Evolutionary conservation across 2,329 filamentous ascomycete species (phyloP).

Genomic region (Microcyclospora tardicrescens): DNA sequence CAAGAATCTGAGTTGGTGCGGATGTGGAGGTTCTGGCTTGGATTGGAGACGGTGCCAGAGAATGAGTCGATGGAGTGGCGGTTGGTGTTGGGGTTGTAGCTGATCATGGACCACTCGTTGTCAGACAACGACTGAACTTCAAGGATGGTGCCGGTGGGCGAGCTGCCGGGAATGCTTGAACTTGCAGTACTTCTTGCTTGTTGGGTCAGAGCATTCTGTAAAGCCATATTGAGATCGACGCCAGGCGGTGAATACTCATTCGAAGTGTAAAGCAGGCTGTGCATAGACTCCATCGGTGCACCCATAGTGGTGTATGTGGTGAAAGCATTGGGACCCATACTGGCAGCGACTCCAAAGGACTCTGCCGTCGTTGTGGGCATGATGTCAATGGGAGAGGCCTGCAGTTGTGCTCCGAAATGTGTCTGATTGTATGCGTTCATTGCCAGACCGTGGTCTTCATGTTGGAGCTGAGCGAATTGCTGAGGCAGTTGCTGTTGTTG

Average conservation of each 20-base stretch:
- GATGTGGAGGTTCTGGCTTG: conserved; percentile 77
- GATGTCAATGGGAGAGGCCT: conserved; percentile 35
- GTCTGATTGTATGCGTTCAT: conserved; percentile 24
- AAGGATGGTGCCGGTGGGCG: conserved; percentile 66
- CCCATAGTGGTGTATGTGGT: conserved; percentile 22
- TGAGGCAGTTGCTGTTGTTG: conserved; percentile 16
- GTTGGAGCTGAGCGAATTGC: conserved; percentile 14
- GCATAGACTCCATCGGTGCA: conserved; percentile 33
- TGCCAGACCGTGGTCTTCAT: conserved; percentile 22
- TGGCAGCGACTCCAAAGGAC: conserved; percentile 27
- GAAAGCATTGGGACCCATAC: conserved; percentile 28
- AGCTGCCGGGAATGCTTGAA: conserved; percentile 40
- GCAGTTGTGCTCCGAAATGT: conserved; percentile 29
- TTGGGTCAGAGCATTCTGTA: conserved; percentile 27
- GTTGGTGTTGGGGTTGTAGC: conserved; percentile 35
- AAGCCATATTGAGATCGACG: conserved; percentile 25
- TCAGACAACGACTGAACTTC: conserved; percentile 86
- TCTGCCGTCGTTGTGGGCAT: conserved; percentile 28
- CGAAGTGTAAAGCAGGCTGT: conserved; percentile 43
- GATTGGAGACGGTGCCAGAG: conserved; percentile 66
- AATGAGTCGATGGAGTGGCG: conserved; percentile 54
- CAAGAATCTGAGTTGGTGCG: conserved; percentile 79
- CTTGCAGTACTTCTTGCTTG: conserved; percentile 38
- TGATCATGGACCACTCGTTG: conserved; percentile 75
- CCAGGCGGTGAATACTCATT: conserved; percentile 44